Evolutionary conservation across 345 rosid species (phyloP).

Genomic region (Crucihimalaya himalaica): DNA sequence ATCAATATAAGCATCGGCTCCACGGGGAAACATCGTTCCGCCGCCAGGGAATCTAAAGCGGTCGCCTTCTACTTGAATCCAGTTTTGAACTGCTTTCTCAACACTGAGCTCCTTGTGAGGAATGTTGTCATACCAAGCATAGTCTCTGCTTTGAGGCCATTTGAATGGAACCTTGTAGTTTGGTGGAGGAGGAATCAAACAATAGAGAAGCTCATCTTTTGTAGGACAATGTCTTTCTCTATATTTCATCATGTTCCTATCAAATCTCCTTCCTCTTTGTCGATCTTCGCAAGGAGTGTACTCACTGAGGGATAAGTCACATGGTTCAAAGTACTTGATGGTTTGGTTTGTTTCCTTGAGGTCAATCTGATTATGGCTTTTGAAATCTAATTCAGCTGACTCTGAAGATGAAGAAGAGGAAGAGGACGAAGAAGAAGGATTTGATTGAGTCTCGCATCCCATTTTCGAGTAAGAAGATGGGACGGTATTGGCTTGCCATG

Average conservation of each 20-base stretch:
- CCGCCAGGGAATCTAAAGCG: constrained; percentile 97
- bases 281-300: constrained; percentile 88
- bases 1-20: constrained; percentile 95
- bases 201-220: constrained; percentile 65
- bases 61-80: constrained; percentile 94
- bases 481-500: constrained; percentile 65
- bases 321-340: constrained; percentile 53
- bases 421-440: constrained; percentile 19
- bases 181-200: constrained; percentile 94
- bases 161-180: constrained; percentile 91
- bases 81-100: constrained; percentile 96
- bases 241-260: constrained; percentile 78
- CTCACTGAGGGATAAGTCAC: constrained; percentile 75
- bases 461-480: constrained; percentile 43
- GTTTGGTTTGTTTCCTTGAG: constrained; percentile 44
- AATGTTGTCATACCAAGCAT: constrained; percentile 93
- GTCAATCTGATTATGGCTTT: constrained; percentile 70
- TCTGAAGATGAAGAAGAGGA: constrained; percentile 39
- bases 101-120: constrained; percentile 94
- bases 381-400: constrained; percentile 56
- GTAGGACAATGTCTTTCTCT: constrained; percentile 91
- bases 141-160: constrained; percentile 98
- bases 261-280: constrained; percentile 70
- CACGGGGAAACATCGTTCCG: constrained; percentile 92
- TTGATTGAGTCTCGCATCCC: constrained; percentile 47